These are phyloP conservation scores for Solanum hybrid DNA, from an alignment of 305 asterid genomes.

Conservation along the genomic window DNA sequence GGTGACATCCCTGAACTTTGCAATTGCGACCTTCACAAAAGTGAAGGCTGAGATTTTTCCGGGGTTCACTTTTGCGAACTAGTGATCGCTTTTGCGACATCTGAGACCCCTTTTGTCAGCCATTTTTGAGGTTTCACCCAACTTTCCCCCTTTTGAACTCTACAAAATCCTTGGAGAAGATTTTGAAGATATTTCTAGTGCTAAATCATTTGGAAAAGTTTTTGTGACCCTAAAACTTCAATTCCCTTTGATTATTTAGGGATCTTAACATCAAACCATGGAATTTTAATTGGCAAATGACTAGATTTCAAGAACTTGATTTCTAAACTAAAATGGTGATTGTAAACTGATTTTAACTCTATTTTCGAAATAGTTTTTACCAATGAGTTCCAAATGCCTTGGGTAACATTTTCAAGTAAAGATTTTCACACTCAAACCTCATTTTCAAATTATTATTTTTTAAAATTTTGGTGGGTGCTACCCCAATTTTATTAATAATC, in stretches of 20 bases:
- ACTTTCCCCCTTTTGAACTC: too few relatives aligned
- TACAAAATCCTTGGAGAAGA: too few relatives aligned
- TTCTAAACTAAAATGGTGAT: not conserved
- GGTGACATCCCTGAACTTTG: too few relatives aligned
- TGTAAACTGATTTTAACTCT: not conserved
- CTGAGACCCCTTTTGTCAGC: too few relatives aligned
- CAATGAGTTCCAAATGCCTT: not conserved
- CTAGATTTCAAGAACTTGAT: not conserved
- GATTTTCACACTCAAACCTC: not conserved
- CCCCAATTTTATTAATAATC: not conserved
- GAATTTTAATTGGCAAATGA: not conserved
- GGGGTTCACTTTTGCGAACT: too few relatives aligned
- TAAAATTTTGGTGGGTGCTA: not conserved
- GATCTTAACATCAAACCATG: not conserved
- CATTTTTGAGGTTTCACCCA: too few relatives aligned
- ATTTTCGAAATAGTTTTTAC: not conserved
- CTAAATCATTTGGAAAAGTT: not conserved
- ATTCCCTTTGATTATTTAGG: not conserved
- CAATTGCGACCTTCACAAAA: too few relatives aligned
- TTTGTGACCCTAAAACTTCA: not conserved
- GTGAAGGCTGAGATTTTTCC: too few relatives aligned
- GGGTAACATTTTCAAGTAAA: too few relatives aligned
- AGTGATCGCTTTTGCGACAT: too few relatives aligned
- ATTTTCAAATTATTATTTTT: not conserved
- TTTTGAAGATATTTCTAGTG: not conserved